Conservation (phyloP, 192 early-diverging fungal species). For the Gaertneriomyces semiglobifer region DNA sequence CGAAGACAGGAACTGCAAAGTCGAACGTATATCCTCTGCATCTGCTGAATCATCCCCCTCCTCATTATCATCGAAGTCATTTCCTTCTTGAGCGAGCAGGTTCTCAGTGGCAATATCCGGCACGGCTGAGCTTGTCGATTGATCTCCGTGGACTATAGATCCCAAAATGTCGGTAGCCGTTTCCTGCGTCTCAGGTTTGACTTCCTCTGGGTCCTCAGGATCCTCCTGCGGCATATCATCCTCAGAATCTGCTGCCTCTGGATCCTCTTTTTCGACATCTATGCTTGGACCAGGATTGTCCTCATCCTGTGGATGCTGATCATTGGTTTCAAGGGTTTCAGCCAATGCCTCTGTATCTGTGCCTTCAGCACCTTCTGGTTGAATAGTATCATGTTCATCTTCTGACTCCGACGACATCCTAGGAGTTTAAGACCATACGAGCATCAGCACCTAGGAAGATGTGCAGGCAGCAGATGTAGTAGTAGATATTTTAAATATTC, state of each 20-base stretch:
- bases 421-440: constrained; percentile 43
- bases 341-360: constrained; percentile 25
- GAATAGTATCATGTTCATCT: constrained; percentile 36
- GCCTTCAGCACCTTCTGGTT: constrained; percentile 50
- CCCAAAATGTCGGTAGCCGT: no score
- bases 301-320: no score
- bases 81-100: not conserved
- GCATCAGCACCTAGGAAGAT: not conserved
- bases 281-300: no score
- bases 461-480: constrained; percentile 23
- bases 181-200: no score
- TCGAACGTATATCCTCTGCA: constrained; percentile 32
- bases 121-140: constrained; percentile 6
- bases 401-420: constrained; percentile 39
- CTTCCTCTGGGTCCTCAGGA: no score
- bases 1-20: constrained; percentile 20
- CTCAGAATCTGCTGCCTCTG: no score
- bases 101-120: not conserved
- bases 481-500: constrained; percentile 40
- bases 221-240: no score
- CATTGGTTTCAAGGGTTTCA: no score
- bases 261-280: no score
- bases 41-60: not conserved
- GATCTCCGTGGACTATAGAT: not conserved
- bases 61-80: not conserved